Evolutionary conservation across 768 basidiomycete genomes (phyloP), one percentile per base, ranked within the genome.

Genomic region (Trametes elegans): DNA sequence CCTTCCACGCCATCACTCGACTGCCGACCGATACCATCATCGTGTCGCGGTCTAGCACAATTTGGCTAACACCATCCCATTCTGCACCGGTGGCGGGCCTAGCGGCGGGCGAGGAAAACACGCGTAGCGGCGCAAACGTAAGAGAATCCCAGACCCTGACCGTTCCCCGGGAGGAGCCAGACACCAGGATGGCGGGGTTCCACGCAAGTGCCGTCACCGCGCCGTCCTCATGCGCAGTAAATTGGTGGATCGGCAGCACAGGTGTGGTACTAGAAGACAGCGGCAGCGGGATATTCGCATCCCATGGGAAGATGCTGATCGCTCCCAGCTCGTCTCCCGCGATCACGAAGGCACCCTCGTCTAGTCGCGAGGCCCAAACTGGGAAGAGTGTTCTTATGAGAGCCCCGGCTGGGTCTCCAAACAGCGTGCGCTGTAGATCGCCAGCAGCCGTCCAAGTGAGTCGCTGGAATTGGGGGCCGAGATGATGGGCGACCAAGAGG

Each of bases 1-100:
- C 81, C 60, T 77, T 80, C 87, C 88, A 93, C 1, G 84, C 77
- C 66, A 88, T 71, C 3, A 89, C 80, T 36, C 77, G 71, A 55
- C 79, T 81, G 8, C 83, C 88, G 3, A 86, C 77, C 28, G 74
- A 74, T 10, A 81, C 82, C 40, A 90, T 65, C 21, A 93, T 53
- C 10, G 81, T 68, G 45, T 87, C 79, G 3, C 76, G 66, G 38
- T 76, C 76, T 7, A 92, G 61, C 10, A 84, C 52, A 28, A 93
- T 83, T 62, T 81, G 80, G 29, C 71, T 73, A 16, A 89, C 84
- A 1, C 64, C 63, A 55, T 77, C 76, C 63, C 69, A 65, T 16
- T 73, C 74, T 0, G 68, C 62, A 9, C 74, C 71, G 1, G 64
- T 68, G 5, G 63, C 51, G 19, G 65, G 65, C 23, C 60, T 53